A percentile compares a stretch with the other conserved stretches of the same genome.
These are phyloP conservation scores for Aphanomyces euteiches DNA, from an alignment of 352 stramenopile genomes.

Conservation along the genomic window DNA sequence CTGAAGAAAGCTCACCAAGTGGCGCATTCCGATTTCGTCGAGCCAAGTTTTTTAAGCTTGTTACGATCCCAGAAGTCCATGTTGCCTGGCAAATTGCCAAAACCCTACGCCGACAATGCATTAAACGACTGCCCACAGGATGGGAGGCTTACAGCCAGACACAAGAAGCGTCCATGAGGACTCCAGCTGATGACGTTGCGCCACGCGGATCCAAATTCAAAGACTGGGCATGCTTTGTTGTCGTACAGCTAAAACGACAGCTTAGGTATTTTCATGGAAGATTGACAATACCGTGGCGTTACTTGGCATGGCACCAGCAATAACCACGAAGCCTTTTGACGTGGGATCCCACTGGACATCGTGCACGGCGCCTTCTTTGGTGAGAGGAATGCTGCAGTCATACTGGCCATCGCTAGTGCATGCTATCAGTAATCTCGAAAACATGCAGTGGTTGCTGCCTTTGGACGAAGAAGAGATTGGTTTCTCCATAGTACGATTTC, in stretches of 20 bases:
- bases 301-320: constrained; percentile 93
- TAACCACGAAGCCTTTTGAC: constrained; percentile 90
- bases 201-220: constrained; percentile 94
- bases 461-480: constrained; percentile 94
- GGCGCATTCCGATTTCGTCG: constrained; percentile 71
- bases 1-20: constrained; percentile 47
- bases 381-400: constrained; percentile 86
- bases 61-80: constrained; percentile 96
- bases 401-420: constrained; percentile 71
- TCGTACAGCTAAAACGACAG: constrained; percentile 83
- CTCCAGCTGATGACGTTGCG: constrained; percentile 95
- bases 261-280: neutral
- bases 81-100: constrained; percentile 96
- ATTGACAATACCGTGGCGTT: constrained; percentile 62
- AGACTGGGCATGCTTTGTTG: constrained; percentile 90
- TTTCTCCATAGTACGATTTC: constrained; percentile 98
- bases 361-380: constrained; percentile 90
- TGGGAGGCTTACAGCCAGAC: constrained; percentile 48
- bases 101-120: constrained; percentile 53
- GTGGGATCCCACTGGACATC: constrained; percentile 94
- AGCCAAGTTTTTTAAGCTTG: constrained; percentile 94
- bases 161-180: constrained; percentile 95
- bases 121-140: neutral
- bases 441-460: constrained; percentile 16
- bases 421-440: neutral